Conservation (phyloP, 164 flowering plant genomes). For the Macadamia integrifolia region DNA sequence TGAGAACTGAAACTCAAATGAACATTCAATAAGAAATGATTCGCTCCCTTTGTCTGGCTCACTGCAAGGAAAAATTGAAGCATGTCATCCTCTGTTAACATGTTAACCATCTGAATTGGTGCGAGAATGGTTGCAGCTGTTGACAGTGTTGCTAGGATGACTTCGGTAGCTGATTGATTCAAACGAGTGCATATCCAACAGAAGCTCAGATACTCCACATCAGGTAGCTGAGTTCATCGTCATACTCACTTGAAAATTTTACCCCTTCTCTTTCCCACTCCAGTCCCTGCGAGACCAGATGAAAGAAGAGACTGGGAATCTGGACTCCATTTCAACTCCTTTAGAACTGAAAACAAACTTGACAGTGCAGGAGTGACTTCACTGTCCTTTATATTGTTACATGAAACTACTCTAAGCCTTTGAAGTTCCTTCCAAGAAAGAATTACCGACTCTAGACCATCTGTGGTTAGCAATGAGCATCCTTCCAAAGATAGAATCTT, state of each 20-base stretch:
- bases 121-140: not conserved
- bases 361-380: constrained; percentile 72
- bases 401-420: constrained; percentile 72
- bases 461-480: constrained; percentile 73
- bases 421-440: constrained; percentile 76
- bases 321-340: constrained; percentile 85
- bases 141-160: not conserved
- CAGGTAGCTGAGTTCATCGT: constrained; percentile 11
- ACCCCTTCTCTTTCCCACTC: constrained; percentile 62
- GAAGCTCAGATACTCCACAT: constrained; percentile 8
- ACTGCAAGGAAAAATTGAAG: constrained; percentile 3
- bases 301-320: constrained; percentile 68
- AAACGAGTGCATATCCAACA: not conserved
- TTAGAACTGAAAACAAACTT: constrained; percentile 58
- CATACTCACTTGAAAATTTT: constrained; percentile 61
- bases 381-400: constrained; percentile 70
- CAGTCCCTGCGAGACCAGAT: constrained; percentile 54
- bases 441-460: constrained; percentile 71
- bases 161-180: constrained; percentile 5
- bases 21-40: not conserved
- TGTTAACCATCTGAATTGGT: constrained; percentile 16
- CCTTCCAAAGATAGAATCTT: constrained; percentile 70
- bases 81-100: constrained; percentile 11
- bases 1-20: not conserved
- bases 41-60: constrained; percentile 8